These are phyloP conservation scores for Pleurotus salmoneostramineus DNA, from an alignment of 768 basidiomycete genomes.

Conservation along the genomic window DNA sequence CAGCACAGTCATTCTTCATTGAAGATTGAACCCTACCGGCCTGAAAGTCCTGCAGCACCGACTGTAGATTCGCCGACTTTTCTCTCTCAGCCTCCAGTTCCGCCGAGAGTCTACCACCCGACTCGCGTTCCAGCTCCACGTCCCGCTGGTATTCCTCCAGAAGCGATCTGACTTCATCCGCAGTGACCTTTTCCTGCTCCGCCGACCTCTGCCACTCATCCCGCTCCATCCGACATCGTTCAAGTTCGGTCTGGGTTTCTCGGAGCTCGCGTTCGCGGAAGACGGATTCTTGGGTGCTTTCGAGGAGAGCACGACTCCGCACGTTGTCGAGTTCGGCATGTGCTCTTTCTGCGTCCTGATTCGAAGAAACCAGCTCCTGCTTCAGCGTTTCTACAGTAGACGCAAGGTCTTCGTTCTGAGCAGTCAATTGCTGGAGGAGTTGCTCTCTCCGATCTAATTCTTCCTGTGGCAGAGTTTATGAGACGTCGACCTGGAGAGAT, in stretches of 20 bases:
- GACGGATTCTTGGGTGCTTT: constrained; percentile 64
- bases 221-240: constrained; percentile 79
- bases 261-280: constrained; percentile 77
- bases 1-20: constrained; percentile 2
- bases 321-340: constrained; percentile 67
- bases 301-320: constrained; percentile 60
- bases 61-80: constrained; percentile 80
- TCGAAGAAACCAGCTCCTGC: constrained; percentile 70
- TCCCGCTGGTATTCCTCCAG: constrained; percentile 58
- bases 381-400: constrained; percentile 76
- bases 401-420: constrained; percentile 71
- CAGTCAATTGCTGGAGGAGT: constrained; percentile 71
- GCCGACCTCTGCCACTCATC: constrained; percentile 52
- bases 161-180: constrained; percentile 65
- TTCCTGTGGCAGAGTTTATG: constrained; percentile 57
- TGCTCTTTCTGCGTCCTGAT: constrained; percentile 70
- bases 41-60: constrained; percentile 95
- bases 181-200: constrained; percentile 59
- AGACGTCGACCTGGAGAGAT: constrained; percentile 10
- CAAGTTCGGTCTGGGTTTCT: constrained; percentile 82
- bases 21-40: constrained; percentile 50
- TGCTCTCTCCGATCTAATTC: constrained; percentile 94
- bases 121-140: constrained; percentile 61
- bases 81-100: constrained; percentile 68
- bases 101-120: constrained; percentile 46